phyloP scores from a whole-genome alignment of 208 protist genomes.

The Trypanosoma lewisi region DNA sequence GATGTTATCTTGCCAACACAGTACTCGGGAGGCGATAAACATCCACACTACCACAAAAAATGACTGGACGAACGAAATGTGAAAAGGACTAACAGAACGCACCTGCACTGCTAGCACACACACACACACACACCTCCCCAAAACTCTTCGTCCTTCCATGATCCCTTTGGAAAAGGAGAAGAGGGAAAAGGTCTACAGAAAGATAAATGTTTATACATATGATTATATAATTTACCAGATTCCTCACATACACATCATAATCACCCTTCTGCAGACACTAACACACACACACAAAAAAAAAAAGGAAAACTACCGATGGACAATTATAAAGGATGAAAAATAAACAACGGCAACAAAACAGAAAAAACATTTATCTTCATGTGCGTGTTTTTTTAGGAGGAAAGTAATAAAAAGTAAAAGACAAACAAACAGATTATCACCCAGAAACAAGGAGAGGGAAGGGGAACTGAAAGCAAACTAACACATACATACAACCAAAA shows the following conservation, averaged over 20 bases:
- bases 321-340: slow-evolving; percentile 11
- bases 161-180: too few relatives aligned
- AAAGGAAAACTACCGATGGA: slow-evolving; percentile 9
- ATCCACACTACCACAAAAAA: too few relatives aligned
- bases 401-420: not conserved
- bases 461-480: not conserved
- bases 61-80: too few relatives aligned
- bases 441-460: not conserved
- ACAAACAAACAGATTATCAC: not conserved
- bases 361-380: slow-evolving; percentile 8
- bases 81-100: too few relatives aligned
- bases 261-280: slow-evolving; percentile 2
- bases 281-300: slow-evolving; percentile 6
- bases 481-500: not conserved
- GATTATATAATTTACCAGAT: too few relatives aligned
- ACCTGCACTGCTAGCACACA: too few relatives aligned
- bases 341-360: not conserved
- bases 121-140: too few relatives aligned
- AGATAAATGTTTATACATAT: not conserved
- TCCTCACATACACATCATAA: too few relatives aligned
- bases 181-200: too few relatives aligned
- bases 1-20: too few relatives aligned
- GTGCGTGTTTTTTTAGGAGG: not conserved
- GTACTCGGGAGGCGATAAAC: too few relatives aligned
- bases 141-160: too few relatives aligned